A percentile compares a stretch with the other conserved stretches of the same genome.
These are phyloP conservation scores for Eutrema yunnanense DNA, from an alignment of 345 rosid genomes.

Conservation along the genomic window DNA sequence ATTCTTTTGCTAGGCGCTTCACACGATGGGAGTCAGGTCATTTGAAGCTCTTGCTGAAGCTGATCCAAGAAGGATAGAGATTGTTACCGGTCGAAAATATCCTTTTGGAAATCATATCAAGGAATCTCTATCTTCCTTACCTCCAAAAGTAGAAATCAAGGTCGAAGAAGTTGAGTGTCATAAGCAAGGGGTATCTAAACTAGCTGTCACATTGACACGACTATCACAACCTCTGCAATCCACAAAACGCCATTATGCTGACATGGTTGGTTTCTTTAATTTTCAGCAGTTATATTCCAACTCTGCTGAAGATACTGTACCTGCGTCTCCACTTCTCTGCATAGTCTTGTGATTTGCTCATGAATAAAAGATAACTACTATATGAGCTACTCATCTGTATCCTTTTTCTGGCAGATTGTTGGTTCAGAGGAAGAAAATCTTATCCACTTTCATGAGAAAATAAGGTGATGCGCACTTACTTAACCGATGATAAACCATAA, in stretches of 20 bases:
- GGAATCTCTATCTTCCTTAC: slow-evolving; percentile 76
- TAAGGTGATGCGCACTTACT: slow-evolving; percentile 50
- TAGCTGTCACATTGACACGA: slow-evolving; percentile 67
- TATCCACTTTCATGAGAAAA: slow-evolving; percentile 83
- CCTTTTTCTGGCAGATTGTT: slow-evolving; percentile 60
- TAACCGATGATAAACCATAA: slow-evolving; percentile 1
- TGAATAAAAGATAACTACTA: neutral
- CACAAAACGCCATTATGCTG: slow-evolving; percentile 81
- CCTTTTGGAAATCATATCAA: slow-evolving; percentile 97
- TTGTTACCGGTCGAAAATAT: slow-evolving; percentile 83
- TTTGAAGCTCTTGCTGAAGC: slow-evolving; percentile 84
- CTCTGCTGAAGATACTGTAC: neutral
- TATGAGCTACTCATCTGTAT: slow-evolving; percentile 16
- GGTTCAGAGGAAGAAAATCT: slow-evolving; percentile 84
- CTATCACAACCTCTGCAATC: slow-evolving; percentile 52
- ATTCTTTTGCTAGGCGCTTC: slow-evolving; percentile 58
- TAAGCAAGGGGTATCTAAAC: slow-evolving; percentile 52
- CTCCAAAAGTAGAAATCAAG: slow-evolving; percentile 72
- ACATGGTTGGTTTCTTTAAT: slow-evolving; percentile 49
- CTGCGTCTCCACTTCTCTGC: neutral
- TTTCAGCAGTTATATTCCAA: neutral
- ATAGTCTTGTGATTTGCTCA: neutral
- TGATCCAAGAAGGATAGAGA: slow-evolving; percentile 95
- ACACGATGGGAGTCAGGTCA: slow-evolving; percentile 81
- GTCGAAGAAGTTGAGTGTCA: slow-evolving; percentile 55